Evolutionary conservation across 768 basidiomycete genomes (phyloP), one percentile per base, ranked within the genome.

Genomic region (Inosperma sp.): DNA sequence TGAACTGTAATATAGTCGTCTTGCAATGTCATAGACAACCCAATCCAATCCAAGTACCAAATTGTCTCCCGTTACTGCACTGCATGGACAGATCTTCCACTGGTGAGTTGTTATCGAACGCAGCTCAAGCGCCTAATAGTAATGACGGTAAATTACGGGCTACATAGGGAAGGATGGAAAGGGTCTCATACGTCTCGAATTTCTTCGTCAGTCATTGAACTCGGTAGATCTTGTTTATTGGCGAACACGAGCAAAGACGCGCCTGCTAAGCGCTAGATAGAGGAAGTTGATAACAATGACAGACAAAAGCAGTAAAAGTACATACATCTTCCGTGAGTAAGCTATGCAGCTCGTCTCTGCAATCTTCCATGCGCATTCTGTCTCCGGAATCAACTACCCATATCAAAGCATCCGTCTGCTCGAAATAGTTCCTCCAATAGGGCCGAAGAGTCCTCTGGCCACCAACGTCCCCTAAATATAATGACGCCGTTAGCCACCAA

Each of bases 301-400:
- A 48, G 41, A 21, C 49, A 48, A 41, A 49, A 54, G 43, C 36
- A 44, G 26, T 16, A 25, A 43, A 44, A 25, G 48, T 34, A 62
- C 84, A 71, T 70, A 97, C 95, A 69, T 98, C 94, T 77, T 98
- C 94, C 16, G 83, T 80, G 47, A 98, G 75, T 40, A 99, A 77
- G 59, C 77, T 84, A 58, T 87, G 84, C 17, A 98, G 76, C 68
- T 99, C 96, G 42, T 82, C 73, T 62, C 79, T 86, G 70, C 95
- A 98, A 65, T 98, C 94, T 42, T 74, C 69, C 79, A 96, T 90
- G 55, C 96, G 80, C 73, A 92, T 76, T 34, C 88, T 79, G 70
- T 98, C 95, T 30, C 87, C 81, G 0, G 93, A 95, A 72, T 99
- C 96, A 34, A 99, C 94, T 14, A 99, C 95, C 96, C 96, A 99